Evolutionary conservation across 2,329 filamentous ascomycete species (phyloP).

Genomic region (Calonectria crousiana): DNA sequence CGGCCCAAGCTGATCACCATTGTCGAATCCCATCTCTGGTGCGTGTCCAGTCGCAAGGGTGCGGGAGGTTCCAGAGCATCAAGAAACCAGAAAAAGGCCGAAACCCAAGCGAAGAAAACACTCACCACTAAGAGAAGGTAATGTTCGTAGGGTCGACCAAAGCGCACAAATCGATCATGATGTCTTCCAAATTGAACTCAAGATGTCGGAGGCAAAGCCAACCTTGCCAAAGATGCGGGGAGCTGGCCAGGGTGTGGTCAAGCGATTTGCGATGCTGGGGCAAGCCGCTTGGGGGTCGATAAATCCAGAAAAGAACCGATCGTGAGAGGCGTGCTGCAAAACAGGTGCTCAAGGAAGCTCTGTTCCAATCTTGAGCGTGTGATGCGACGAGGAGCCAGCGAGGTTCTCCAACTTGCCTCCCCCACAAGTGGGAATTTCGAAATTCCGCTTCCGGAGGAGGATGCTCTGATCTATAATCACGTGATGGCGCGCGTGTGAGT

Average conservation of each 20-base stretch:
- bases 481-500: conserved; percentile 27
- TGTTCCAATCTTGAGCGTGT: conserved; percentile 34
- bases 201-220: conserved; percentile 39
- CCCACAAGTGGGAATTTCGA: conserved; percentile 41
- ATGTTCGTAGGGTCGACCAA: conserved; percentile 46
- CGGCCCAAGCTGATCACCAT: not conserved
- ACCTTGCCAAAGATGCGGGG: conserved; percentile 36
- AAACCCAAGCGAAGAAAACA: conserved; percentile 24
- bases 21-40: conserved; percentile 5
- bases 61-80: conserved; percentile 6
- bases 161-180: conserved; percentile 57
- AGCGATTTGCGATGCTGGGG: conserved; percentile 27
- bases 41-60: not conserved
- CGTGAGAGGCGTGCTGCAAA: conserved; percentile 30
- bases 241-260: conserved; percentile 26
- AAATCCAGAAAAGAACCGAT: conserved; percentile 31
- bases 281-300: conserved; percentile 7
- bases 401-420: conserved; percentile 40
- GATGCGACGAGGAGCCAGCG: conserved; percentile 46
- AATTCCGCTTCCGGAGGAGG: conserved; percentile 34
- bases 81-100: conserved; percentile 15
- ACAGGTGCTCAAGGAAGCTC: conserved; percentile 43
- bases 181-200: conserved; percentile 48
- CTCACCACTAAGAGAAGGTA: conserved; percentile 57
- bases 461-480: conserved; percentile 18